A percentile compares a stretch with the other conserved stretches of the same genome.
Conservation (phyloP, 2,329 filamentous ascomycete species). For the Exserohilum turcica region DNA sequence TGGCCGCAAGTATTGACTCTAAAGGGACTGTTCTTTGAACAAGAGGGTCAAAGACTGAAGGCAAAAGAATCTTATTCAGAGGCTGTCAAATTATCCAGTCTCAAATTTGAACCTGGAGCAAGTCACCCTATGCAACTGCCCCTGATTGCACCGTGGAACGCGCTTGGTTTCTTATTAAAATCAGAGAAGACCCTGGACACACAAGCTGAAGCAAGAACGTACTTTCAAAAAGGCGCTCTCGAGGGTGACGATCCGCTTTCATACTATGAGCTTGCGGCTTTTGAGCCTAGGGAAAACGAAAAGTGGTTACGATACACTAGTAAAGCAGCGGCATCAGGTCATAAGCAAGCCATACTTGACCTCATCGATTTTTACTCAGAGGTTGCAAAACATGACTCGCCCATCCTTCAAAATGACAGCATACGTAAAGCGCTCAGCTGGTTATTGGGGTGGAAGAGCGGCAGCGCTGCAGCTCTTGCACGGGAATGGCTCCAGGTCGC, state of each 20-base stretch:
- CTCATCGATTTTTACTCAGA: constrained; percentile 50
- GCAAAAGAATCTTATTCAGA: constrained; percentile 31
- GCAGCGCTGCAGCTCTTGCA: constrained; percentile 25
- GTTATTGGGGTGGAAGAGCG: constrained; percentile 27
- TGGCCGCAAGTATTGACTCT: constrained; percentile 36
- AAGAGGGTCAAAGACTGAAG: constrained; percentile 25
- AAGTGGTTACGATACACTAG: constrained; percentile 53
- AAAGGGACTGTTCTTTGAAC: constrained; percentile 38
- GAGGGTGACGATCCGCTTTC: constrained; percentile 52
- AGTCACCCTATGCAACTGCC: constrained; percentile 34
- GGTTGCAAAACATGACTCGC: constrained; percentile 30
- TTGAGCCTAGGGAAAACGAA: constrained; percentile 31
- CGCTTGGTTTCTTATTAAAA: constrained; percentile 34
- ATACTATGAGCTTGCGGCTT: constrained; percentile 45
- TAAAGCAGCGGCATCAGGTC: constrained; percentile 52
- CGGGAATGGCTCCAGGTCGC: constrained; percentile 41
- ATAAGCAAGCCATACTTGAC: constrained; percentile 45
- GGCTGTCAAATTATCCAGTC: constrained; percentile 25
- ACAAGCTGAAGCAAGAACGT: constrained; percentile 32
- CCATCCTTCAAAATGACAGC: constrained; percentile 11
- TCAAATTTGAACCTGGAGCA: constrained; percentile 17
- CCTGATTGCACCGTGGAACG: constrained; percentile 39
- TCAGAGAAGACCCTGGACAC: constrained; percentile 16
- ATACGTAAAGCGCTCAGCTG: constrained; percentile 31
- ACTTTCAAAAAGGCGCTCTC: constrained; percentile 45